Base-by-base conservation (phyloP, 1,284 basidiomycete genomes). In the Amylostereum chailletii region DNA sequence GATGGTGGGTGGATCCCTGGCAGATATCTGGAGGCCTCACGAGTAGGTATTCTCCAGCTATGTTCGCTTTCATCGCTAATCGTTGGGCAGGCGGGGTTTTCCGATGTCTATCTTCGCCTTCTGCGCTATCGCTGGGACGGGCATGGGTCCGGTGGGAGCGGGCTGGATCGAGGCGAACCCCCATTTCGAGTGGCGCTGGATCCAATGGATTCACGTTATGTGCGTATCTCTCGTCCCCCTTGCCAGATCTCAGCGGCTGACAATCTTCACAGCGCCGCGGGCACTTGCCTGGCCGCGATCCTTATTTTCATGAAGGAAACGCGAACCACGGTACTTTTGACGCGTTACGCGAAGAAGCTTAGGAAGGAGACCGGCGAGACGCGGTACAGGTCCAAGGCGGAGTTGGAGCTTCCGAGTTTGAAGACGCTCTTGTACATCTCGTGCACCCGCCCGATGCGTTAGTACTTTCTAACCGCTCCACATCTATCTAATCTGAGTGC, bases 151-250 rank as follows among this genome's bases (percentile, higher is more conserved):
- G 1, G 65, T 84, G 0, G 68, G 75, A n/a, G 74, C 79, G 3
- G 83, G 82, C 3, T 89, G 80, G 77, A 78, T 88, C 5, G 84
- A 86, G 58, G 74, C 79, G 58, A 77, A 83, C 51, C 62, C 67
- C 0, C 66, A 66, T 5, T 60, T 90, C 34, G 70, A 71, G 48
- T 91, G 89, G 88, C 71, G 84, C 36, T 90, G 88, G 87, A 87
- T 90, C 9, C 80, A 89, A 63, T 90, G 86, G 86, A 75, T 90
- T 32, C 78, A 84, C 54, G 70, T 81, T 60, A 86, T 82, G 79
- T 79, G 50, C 27, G 72, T 65, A 8, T 19, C 36, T 51, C 39
- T 36, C 48, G 41, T 40, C 36, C 42, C 31, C 33, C 19, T 44
- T 39, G 11, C 7, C 42, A 27, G 42, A 39, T 46, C 40, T 46